These are phyloP conservation scores for Saccharomyces hybrid DNA, from an alignment of 1,139 yeast species.

Conservation along the genomic window DNA sequence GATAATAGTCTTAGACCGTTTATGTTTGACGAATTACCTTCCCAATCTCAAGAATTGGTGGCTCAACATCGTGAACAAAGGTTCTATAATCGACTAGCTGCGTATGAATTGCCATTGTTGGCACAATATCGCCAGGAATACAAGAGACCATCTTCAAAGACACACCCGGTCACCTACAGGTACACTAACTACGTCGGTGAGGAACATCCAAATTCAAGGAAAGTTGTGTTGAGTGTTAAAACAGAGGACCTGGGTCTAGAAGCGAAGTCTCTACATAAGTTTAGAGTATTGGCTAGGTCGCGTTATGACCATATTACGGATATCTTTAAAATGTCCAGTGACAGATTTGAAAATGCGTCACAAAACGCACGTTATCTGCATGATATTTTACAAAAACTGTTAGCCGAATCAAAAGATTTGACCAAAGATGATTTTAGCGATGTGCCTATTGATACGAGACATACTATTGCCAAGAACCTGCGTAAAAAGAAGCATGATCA, in stretches of 20 bases:
- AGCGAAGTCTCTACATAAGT: constrained; percentile 56
- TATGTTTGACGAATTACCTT: constrained; percentile 52
- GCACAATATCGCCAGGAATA: constrained; percentile 65
- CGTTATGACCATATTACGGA: constrained; percentile 62
- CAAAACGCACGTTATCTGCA: constrained; percentile 77
- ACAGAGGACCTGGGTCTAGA: constrained; percentile 48
- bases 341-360: constrained; percentile 63
- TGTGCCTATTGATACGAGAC: constrained; percentile 77
- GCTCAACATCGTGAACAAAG: constrained; percentile 58
- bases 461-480: constrained; percentile 41
- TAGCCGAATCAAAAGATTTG: constrained; percentile 58
- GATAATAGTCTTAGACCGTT: constrained; percentile 31
- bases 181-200: constrained; percentile 71
- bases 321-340: constrained; percentile 53
- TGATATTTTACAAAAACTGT: constrained; percentile 52
- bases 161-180: constrained; percentile 56
- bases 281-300: constrained; percentile 69
- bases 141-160: constrained; percentile 38
- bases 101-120: constrained; percentile 84
- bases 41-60: constrained; percentile 51
- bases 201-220: constrained; percentile 61
- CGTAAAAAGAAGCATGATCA: constrained; percentile 38
- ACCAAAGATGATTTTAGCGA: constrained; percentile 56
- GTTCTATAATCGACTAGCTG: constrained; percentile 69
- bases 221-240: constrained; percentile 54